Evolutionary conservation across 2,329 filamentous ascomycete genomes (phyloP).

Genomic region (Colletotrichum sp.): DNA sequence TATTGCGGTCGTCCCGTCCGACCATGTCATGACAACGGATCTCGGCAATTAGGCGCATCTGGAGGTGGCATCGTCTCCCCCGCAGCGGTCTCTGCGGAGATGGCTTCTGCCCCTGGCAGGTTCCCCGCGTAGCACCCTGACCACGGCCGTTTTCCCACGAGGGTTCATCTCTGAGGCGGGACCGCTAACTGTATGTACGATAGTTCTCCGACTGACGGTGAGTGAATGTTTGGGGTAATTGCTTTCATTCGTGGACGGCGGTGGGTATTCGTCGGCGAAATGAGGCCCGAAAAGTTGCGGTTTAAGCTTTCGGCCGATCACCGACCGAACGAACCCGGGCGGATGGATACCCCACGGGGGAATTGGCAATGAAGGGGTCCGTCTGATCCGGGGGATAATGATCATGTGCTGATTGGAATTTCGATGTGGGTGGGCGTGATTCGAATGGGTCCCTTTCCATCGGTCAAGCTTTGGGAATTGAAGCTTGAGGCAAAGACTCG

Average conservation of each 20-base stretch:
- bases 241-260: background rate
- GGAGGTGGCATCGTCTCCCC: background rate
- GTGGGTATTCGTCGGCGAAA: background rate
- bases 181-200: constrained; percentile 4
- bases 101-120: background rate
- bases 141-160: background rate
- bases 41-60: background rate
- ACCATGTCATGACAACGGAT: background rate
- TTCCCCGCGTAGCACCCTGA: constrained; percentile 2
- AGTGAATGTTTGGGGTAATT: background rate
- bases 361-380: background rate
- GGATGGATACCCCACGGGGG: background rate
- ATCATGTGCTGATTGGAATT: background rate
- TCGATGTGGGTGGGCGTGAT: too few species aligned
- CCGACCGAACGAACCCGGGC: background rate
- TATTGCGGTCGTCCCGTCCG: background rate
- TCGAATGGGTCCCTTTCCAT: background rate
- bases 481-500: background rate
- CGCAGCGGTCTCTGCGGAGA: background rate
- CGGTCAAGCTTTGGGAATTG: background rate
- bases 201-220: background rate
- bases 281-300: background rate
- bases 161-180: background rate
- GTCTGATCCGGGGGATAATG: background rate
- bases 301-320: background rate